Base-by-base conservation (phyloP, 2,329 filamentous ascomycete genomes). In the Claviceps arundinis region DNA sequence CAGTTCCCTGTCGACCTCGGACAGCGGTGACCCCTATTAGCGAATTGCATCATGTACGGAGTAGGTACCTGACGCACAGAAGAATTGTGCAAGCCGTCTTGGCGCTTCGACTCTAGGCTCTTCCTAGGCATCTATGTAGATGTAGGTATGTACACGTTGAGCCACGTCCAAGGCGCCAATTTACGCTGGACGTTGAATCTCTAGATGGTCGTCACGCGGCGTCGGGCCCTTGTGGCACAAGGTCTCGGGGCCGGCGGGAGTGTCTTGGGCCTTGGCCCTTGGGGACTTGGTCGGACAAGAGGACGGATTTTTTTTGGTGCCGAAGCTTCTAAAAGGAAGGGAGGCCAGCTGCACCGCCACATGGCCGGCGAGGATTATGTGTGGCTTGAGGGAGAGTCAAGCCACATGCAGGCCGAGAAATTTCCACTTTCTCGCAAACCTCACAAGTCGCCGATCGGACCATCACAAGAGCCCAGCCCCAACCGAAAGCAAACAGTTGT, bases 391-490 rank as follows among this genome's bases (percentile, higher is more conserved):
- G 17, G 5, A 14, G 30, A 30, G 30, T 53, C 53, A 54, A 61
- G 56, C 58, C 57, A 53, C 57, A 56, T 55, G 53, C n/a, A 52
- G 40, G 41, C 16, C 37, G 61, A 47, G 62, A 66, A 67, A 66
- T 65, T 66, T 67, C 62, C 60, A 60, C 59, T 45, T 11, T 34
- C 55, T 56, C 56, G 57, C 48, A 56, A 56, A 49, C 47, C 40
- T 42, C 40, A 22, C 40, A 42, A 42, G 17, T 24, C 13, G 34
- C 19, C 47, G 17, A 45, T 11, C 38, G 1, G 24, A 30, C 11
- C 26, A 38, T 47, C 52, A 49, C 37, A 24, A 51, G 37, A 40
- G 43, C 50, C 46, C 44, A 40, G 43, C 50, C 46, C 44, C 50
- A 47, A 48, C 22, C 41, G 44, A 34, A 11, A 34, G 30, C 30